Evolutionary conservation across 1,284 basidiomycete species (phyloP).

Genomic region (Papiliotrema laurentii): DNA sequence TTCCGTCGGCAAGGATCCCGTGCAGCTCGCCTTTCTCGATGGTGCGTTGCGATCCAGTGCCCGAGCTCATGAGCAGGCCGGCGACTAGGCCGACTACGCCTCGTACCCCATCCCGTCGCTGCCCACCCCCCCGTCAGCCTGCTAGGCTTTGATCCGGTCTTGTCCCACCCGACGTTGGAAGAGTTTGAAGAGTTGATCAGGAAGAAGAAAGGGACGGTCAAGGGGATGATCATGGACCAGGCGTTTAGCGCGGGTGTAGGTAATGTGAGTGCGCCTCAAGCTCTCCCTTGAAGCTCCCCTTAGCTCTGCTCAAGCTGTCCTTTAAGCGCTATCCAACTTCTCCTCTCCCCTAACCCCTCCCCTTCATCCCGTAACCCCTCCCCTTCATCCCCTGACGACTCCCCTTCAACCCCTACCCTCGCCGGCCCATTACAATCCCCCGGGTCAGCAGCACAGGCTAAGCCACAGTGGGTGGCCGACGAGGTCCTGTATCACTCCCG

Average conservation of each 20-base stretch:
- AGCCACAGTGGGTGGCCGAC: constrained; percentile 65
- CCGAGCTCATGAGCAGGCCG: constrained; percentile 60
- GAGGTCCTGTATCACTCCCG: constrained; percentile 68
- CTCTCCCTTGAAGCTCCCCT: neutral
- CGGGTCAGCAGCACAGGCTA: too few relatives aligned
- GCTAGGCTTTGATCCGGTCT: constrained; percentile 73
- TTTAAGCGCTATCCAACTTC: too few relatives aligned
- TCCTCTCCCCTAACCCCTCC: too few relatives aligned
- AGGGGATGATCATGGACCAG: constrained; percentile 74
- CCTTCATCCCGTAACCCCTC: too few relatives aligned
- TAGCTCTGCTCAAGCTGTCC: too few relatives aligned
- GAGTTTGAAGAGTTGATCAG: constrained; percentile 56
- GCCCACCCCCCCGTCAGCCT: constrained; percentile 64
- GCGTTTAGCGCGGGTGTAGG: constrained; percentile 75
- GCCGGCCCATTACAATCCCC: too few relatives aligned
- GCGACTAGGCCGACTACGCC: constrained; percentile 65
- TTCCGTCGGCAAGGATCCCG: constrained; percentile 23
- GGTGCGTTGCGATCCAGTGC: constrained; percentile 11
- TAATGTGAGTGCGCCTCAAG: constrained; percentile 51
- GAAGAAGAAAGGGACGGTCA: constrained; percentile 66
- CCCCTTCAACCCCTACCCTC: too few relatives aligned
- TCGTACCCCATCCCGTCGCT: constrained; percentile 57
- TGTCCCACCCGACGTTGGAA: constrained; percentile 62
- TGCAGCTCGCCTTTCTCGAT: constrained; percentile 45
- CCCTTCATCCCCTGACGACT: too few relatives aligned